Percentiles rank a stretch among this genome's conserved stretches.
Evolutionary conservation across 306 rosid species (phyloP).

Genomic region (Vicia sativa): DNA sequence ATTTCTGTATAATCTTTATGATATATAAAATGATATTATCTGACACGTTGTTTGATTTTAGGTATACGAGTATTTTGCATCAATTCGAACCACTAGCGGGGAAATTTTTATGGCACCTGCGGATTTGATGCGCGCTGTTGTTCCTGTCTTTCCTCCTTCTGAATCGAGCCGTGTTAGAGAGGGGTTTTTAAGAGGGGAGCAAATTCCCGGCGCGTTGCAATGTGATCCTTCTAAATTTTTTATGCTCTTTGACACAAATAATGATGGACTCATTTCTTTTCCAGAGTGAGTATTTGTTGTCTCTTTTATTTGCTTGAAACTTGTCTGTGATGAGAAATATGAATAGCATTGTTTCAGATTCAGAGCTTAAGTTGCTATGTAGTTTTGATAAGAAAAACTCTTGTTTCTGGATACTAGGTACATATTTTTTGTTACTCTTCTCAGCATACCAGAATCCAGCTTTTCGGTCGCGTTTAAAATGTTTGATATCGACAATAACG

Average conservation of each 20-base stretch:
- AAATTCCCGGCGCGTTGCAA: conserved; percentile 51
- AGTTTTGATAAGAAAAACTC: conserved; percentile 19
- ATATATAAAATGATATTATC: background rate
- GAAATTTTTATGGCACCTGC: conserved; percentile 68
- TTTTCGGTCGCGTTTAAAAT: conserved; percentile 79
- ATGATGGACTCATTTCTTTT: conserved; percentile 84
- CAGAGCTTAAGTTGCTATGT: conserved; percentile 7
- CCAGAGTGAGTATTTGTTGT: conserved; percentile 54
- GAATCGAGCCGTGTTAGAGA: conserved; percentile 70
- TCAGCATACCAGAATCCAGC: conserved; percentile 78
- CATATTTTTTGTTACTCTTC: conserved; percentile 75
- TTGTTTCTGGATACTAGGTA: conserved; percentile 46
- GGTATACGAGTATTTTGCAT: conserved; percentile 80
- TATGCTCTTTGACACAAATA: conserved; percentile 83
- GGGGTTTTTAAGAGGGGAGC: conserved; percentile 71
- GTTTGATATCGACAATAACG: conserved; percentile 80
- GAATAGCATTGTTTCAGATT: background rate
- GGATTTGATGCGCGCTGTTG: conserved; percentile 76
- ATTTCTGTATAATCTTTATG: too few relatives aligned
- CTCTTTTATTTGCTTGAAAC: conserved; percentile 12
- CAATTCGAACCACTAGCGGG: conserved; percentile 44
- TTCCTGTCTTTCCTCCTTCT: conserved; percentile 77
- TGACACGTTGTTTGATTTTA: conserved; percentile 25
- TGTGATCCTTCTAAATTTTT: conserved; percentile 69
- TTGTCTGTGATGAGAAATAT: background rate